Evolutionary conservation across 345 rosid species (phyloP).

Genomic region (Ceriops decandra): DNA sequence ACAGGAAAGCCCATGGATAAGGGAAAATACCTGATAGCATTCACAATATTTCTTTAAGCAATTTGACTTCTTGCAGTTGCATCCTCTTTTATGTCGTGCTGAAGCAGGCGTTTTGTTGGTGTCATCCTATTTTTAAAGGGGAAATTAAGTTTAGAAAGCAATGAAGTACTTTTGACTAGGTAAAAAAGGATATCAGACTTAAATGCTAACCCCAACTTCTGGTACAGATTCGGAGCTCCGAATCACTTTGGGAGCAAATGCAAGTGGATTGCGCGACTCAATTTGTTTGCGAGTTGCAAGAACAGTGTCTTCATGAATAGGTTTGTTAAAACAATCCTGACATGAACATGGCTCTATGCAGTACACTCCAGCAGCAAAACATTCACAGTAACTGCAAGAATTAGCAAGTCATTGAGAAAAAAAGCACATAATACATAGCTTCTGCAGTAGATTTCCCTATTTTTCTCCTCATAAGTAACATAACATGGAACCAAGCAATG

Average conservation of each 20-base stretch:
- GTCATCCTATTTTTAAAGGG: conserved; percentile 56
- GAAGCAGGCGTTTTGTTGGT: conserved; percentile 85
- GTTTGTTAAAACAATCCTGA: conserved; percentile 90
- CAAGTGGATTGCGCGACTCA: conserved; percentile 94
- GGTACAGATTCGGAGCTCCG: conserved; percentile 51
- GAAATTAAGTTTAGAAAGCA: conserved; percentile 8
- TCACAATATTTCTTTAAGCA: conserved; percentile 97
- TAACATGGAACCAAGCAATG: neutral
- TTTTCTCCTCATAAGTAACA: neutral
- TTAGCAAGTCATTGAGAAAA: neutral
- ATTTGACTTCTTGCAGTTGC: conserved; percentile 96
- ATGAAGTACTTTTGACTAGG: conserved; percentile 7
- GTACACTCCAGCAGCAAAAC: conserved; percentile 97
- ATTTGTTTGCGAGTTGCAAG: conserved; percentile 94
- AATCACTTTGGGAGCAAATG: conserved; percentile 98
- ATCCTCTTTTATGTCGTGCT: conserved; percentile 93
- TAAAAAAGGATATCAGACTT: neutral
- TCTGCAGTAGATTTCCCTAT: no score
- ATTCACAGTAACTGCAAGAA: conserved; percentile 86
- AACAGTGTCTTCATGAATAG: conserved; percentile 86
- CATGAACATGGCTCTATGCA: conserved; percentile 94
- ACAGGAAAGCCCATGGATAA: conserved; percentile 11
- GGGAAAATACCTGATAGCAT: conserved; percentile 85
- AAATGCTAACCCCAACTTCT: conserved; percentile 54
- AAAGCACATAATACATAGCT: neutral